Evolutionary conservation across 768 basidiomycete species (phyloP).

Genomic region (Polyporus arcularius): DNA sequence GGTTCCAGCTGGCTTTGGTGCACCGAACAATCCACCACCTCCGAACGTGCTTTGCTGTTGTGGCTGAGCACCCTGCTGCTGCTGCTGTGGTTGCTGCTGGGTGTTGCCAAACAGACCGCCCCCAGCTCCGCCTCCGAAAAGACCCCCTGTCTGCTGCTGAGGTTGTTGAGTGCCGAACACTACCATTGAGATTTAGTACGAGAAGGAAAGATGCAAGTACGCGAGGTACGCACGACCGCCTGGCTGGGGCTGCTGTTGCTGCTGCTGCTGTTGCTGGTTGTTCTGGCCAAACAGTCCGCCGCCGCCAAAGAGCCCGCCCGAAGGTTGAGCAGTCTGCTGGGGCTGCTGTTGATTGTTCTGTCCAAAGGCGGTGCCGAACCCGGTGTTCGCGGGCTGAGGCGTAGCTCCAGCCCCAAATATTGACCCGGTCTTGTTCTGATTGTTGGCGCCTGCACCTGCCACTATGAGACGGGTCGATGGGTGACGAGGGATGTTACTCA

Average conservation of each 20-base stretch:
- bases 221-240: constrained; percentile 21
- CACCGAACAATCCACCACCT: constrained; percentile 22
- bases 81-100: constrained; percentile 16
- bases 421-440: background rate
- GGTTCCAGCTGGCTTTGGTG: constrained; percentile 35
- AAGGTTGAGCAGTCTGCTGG: constrained; percentile 28
- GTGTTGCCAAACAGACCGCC: constrained; percentile 25
- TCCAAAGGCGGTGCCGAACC: constrained; percentile 30
- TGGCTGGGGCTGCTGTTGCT: constrained; percentile 21
- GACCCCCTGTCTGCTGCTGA: constrained; percentile 28
- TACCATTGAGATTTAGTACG: constrained; percentile 1
- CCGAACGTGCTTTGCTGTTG: constrained; percentile 19
- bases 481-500: no score
- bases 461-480: no score
- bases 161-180: constrained; percentile 21
- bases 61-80: constrained; percentile 10
- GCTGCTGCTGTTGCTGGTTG: constrained; percentile 20
- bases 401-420: background rate
- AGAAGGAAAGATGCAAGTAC: background rate
- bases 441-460: no score
- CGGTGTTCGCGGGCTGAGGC: constrained; percentile 28
- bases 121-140: constrained; percentile 40
- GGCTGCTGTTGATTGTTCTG: constrained; percentile 40
- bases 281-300: constrained; percentile 21
- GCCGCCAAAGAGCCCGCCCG: constrained; percentile 22